Base-by-base conservation (phyloP, 805 yeast species). In the Scheffersomyces stipitis region DNA sequence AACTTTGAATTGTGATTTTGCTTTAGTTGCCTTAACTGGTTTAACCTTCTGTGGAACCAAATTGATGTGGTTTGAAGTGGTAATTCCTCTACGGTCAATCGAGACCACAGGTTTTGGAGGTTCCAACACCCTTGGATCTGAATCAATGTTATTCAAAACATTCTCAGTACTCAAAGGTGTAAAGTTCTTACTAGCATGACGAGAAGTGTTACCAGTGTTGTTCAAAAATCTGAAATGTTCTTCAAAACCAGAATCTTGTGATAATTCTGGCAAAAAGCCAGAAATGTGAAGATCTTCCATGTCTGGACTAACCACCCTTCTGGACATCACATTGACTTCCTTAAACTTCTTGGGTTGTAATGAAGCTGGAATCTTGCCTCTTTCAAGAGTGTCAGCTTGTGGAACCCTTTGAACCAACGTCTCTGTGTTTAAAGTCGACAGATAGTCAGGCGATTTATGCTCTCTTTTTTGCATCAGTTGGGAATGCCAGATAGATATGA, bases 211-310 rank as follows among this genome's bases (percentile, higher is more conserved):
- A 13, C 51, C 54, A 8, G 41, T 18, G 17, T 36, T 42, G 34
- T 46, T 51, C 36, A 70, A 59, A 14, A 57, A 57, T 18, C 56
- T 55, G 49, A 75, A 72, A 30, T 71, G 73, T 31, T 56, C 55
- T 32, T 64, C 77, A 50, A 75, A 69, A 12, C 74, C 78, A 2
- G 79, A 73, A 30, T 72, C 74, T 24, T 62, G 64, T 1, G 76
- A 66, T 18, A 73, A 33, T 41, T 75, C 75, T 3, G 80, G 80
- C 33, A 75, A 58, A 28, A 66, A 59, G 38, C 64, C 59, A 15
- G 69, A 66, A 1, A 64, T 64, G 20, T 72, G 52, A 18, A 71
- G 46, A 30, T 70, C 75, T 33, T 67, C 70, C 41, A 56, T 50
- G 15, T 65, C 65, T 18, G 76, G 69, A 45, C 69, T 68, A 12